Conservation (phyloP, 352 stramenopile species). For the Globisporangium cylindrosporum region DNA sequence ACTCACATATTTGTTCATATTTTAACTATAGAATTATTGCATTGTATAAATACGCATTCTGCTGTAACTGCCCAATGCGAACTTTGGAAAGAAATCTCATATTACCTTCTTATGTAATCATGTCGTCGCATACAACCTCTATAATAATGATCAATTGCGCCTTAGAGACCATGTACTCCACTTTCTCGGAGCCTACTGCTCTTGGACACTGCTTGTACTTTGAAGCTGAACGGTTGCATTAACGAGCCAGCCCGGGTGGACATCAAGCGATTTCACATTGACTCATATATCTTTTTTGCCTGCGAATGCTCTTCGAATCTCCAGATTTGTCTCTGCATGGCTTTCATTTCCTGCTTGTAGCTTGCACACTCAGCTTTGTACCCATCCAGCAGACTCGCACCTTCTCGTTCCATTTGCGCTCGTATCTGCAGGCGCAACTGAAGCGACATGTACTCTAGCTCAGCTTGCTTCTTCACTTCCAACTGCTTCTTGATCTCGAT, state of each 20-base stretch:
- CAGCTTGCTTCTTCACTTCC: slow-evolving; percentile 27
- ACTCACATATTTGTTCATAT: no score
- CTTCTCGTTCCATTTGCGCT: slow-evolving; percentile 26
- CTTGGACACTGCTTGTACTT: not conserved
- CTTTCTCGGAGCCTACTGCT: not conserved
- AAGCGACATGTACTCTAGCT: slow-evolving; percentile 38
- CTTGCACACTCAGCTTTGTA: not conserved
- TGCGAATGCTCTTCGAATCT: not conserved
- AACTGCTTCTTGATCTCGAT: slow-evolving; percentile 25
- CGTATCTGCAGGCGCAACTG: slow-evolving; percentile 36
- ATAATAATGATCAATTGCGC: not conserved
- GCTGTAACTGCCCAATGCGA: not conserved
- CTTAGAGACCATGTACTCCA: not conserved
- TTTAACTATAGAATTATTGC: not conserved
- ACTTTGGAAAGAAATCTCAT: not conserved
- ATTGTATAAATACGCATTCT: not conserved
- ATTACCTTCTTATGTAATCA: not conserved
- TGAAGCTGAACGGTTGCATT: not conserved
- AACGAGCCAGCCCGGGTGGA: not conserved
- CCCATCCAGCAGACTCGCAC: not conserved
- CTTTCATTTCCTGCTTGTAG: not conserved
- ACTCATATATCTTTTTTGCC: not conserved
- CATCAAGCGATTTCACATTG: not conserved
- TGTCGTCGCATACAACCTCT: not conserved
- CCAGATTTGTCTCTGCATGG: not conserved